These are phyloP conservation scores for Bromus sterilis DNA, from an alignment of 176 grass and related monocot genomes.

Conservation along the genomic window DNA sequence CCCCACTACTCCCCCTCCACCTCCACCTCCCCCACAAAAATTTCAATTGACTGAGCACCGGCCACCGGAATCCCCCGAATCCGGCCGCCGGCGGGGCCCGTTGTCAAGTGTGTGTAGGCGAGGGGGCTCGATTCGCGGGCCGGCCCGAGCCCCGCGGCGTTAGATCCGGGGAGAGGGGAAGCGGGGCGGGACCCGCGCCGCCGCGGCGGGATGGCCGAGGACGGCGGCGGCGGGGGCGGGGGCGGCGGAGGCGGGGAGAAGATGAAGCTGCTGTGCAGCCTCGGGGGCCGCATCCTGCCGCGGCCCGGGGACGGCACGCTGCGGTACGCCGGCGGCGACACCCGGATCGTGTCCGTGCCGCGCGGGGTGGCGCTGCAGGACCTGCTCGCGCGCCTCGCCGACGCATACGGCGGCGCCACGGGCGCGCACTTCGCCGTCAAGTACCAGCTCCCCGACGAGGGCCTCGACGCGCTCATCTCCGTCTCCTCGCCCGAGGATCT, in stretches of 20 bases:
- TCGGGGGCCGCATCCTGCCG: constrained; percentile 84
- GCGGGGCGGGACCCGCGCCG: neutral
- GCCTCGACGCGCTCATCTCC: constrained; percentile 91
- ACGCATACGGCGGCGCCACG: constrained; percentile 56
- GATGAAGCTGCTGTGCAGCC: constrained; percentile 82
- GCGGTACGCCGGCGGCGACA: constrained; percentile 90
- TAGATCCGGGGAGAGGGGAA: constrained; percentile 19
- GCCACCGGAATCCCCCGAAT: neutral
- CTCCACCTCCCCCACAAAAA: neutral
- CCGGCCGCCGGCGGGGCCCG: neutral
- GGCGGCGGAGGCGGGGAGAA: constrained; percentile 5
- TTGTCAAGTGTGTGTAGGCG: neutral
- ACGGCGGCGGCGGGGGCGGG: constrained; percentile 11
- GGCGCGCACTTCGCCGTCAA: constrained; percentile 44
- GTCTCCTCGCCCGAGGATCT: constrained; percentile 95
- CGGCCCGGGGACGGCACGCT: constrained; percentile 81
- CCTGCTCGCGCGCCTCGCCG: constrained; percentile 41
- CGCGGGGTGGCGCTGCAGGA: constrained; percentile 46
- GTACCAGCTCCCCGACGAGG: constrained; percentile 96
- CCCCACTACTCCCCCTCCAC: neutral
- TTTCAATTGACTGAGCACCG: neutral
- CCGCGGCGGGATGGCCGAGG: constrained; percentile 37
- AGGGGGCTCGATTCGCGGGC: constrained; percentile 7
- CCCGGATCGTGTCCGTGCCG: constrained; percentile 76
- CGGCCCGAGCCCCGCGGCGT: neutral